A percentile compares a stretch with the other conserved stretches of the same genome.
Evolutionary conservation across 2,329 filamentous ascomycete species (phyloP).

Genomic region (Eurotiales sp.): DNA sequence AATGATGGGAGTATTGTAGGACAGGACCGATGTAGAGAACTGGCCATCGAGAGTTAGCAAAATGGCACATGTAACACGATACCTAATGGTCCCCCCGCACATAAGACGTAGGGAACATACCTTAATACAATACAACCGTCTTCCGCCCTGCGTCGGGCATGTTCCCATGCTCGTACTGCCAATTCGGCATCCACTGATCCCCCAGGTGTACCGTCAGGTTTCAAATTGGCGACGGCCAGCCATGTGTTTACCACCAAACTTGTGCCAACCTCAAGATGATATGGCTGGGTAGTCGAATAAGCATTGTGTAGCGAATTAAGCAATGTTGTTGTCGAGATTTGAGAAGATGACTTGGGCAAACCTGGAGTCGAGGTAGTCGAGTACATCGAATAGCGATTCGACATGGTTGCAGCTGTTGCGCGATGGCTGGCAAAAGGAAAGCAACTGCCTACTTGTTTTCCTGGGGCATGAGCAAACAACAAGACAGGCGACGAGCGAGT

Average conservation of each 20-base stretch:
- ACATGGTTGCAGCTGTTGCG: slow-evolving; percentile 39
- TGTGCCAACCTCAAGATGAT: slow-evolving; percentile 81
- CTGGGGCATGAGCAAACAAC: slow-evolving; percentile 8
- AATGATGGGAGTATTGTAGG: slow-evolving; percentile 82
- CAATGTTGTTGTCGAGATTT: slow-evolving; percentile 88
- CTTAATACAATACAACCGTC: slow-evolving; percentile 89
- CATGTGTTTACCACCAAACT: slow-evolving; percentile 94
- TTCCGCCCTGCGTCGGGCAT: slow-evolving; percentile 88
- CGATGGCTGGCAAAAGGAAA: neutral
- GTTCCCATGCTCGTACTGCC: slow-evolving; percentile 86
- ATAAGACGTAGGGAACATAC: slow-evolving; percentile 49
- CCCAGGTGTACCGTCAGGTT: slow-evolving; percentile 65
- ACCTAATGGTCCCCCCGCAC: neutral
- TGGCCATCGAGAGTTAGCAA: slow-evolving; percentile 35
- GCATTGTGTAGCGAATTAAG: slow-evolving; percentile 88
- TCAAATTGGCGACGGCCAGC: slow-evolving; percentile 72
- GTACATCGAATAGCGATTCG: slow-evolving; percentile 59
- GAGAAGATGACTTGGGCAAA: slow-evolving; percentile 50
- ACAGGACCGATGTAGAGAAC: slow-evolving; percentile 82
- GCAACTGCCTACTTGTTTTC: neutral
- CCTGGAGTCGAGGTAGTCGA: slow-evolving; percentile 57
- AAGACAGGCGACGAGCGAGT: slow-evolving; percentile 6
- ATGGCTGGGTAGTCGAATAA: slow-evolving; percentile 78
- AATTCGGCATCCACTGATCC: slow-evolving; percentile 78
- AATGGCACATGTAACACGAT: neutral